Percentiles rank a stretch among this genome's conserved stretches.
Evolutionary conservation across 768 basidiomycete species (phyloP).

Genomic region (Suillus brevipes): DNA sequence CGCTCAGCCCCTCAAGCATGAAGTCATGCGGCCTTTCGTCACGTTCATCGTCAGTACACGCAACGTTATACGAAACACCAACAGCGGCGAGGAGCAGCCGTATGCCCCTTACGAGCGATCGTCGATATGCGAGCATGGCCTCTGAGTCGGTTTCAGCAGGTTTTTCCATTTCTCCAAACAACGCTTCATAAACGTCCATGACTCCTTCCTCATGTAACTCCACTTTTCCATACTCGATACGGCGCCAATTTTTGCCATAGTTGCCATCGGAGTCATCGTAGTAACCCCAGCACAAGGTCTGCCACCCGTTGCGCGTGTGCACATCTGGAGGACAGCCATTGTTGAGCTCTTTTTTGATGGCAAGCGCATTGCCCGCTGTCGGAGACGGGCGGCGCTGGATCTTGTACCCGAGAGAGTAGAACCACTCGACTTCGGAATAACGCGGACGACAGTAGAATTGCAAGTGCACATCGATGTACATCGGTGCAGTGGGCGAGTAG

Average conservation of each 20-base stretch:
- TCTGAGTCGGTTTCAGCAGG: background rate
- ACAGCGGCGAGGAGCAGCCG: background rate
- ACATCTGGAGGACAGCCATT: background rate
- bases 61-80: background rate
- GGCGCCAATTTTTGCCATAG: background rate
- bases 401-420: background rate
- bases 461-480: background rate
- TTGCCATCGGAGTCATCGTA: background rate
- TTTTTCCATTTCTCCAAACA: background rate
- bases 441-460: background rate
- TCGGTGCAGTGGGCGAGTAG: background rate
- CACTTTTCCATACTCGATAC: background rate
- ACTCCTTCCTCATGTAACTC: background rate
- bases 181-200: background rate
- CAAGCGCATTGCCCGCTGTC: background rate
- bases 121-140: background rate
- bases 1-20: too few species aligned
- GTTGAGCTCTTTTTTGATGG: background rate
- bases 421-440: background rate
- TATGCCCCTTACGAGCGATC: background rate
- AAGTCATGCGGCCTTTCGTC: too few species aligned
- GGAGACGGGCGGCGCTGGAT: background rate
- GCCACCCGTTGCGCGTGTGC: conserved; percentile 1
- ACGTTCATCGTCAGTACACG: background rate
- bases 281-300: background rate